These are phyloP conservation scores for Cucumis sativus DNA, from an alignment of 306 rosid genomes.

Conservation along the genomic window DNA sequence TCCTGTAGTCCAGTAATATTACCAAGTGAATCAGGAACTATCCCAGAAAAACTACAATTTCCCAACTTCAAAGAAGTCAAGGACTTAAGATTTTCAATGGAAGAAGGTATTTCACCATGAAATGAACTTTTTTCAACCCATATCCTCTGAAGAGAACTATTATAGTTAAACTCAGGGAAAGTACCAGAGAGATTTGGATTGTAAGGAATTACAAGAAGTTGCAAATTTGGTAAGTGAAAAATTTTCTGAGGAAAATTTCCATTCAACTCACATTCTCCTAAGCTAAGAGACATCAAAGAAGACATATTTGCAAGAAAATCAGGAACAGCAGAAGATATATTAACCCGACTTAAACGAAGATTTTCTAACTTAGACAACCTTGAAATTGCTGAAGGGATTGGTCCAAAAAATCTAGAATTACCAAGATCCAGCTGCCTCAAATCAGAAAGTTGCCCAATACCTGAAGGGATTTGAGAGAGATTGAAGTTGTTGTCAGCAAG, in stretches of 20 bases:
- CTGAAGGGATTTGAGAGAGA: slow-evolving; percentile 11
- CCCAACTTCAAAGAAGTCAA: not conserved
- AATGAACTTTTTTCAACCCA: not conserved
- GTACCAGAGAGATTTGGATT: slow-evolving; percentile 18
- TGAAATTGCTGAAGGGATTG: slow-evolving; percentile 14
- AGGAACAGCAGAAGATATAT: not conserved
- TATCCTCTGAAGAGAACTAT: not conserved
- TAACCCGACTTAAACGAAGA: not conserved
- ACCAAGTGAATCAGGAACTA: slow-evolving; percentile 22
- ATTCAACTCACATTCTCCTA: not conserved
- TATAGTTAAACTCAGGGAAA: slow-evolving; percentile 20
- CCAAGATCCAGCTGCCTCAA: slow-evolving; percentile 5
- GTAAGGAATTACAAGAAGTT: not conserved
- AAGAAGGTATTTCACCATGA: slow-evolving; percentile 18
- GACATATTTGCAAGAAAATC: not conserved
- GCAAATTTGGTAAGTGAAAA: slow-evolving; percentile 4
- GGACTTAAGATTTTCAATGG: slow-evolving; percentile 14
- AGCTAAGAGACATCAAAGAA: not conserved
- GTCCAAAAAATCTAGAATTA: not conserved
- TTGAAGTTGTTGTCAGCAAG: slow-evolving; percentile 17
- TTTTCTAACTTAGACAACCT: slow-evolving; percentile 1
- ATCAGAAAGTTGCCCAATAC: not conserved
- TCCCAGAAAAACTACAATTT: not conserved
- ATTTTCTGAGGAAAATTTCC: slow-evolving; percentile 5
- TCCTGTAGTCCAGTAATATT: not conserved